Evolutionary conservation across 176 grass and related monocot genomes (phyloP), one percentile per base, ranked within the genome.

Genomic region (Stipa capillata): DNA sequence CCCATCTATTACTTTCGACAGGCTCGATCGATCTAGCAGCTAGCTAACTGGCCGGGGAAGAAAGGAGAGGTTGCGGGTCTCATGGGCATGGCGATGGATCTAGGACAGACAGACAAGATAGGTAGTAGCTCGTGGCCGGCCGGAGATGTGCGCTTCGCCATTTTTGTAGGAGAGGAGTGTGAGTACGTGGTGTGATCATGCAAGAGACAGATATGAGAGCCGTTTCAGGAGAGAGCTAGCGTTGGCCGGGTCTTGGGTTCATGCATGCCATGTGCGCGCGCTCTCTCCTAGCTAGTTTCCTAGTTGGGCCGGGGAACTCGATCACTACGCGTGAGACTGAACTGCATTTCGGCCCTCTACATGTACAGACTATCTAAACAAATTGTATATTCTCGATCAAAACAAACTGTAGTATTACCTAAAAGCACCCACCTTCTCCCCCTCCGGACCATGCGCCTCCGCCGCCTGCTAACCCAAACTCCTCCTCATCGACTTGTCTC

Each of bases 181-280:
- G n/a, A n/a, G n/a, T 48, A 31, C 67, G 25, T 70, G 67, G 25
- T 70, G 67, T 47, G 67, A 48, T 48, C 39, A 15, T 68, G 39
- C 67, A 70, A 48, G 67, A 31, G 27, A 48, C 67, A 48, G 67
- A 70, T 16, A 70, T 48, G 67, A 70, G 42, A 70, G 67, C n/a
- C n/a, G 67, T 70, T 48, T 48, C 67, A 48, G n/a, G n/a, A n/a
- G n/a, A n/a, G 16, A 70, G 67, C 27, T 47, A 48, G 24, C 67
- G 42, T 70, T 70, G 67, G 67, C 67, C 42, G 67, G 67, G 67
- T 70, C 67, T 70, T 48, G 25, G 16, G 67, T 70, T 31, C 67
- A 1, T 70, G 66, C 66, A 69, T 69, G 66, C 42, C 66, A 69
- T 69, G 66, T 25, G 42, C 67, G 37, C 34, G 65, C 25, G 16